Base-by-base conservation (phyloP, 345 rosid species). In the Eucalyptus erythrocorys region DNA sequence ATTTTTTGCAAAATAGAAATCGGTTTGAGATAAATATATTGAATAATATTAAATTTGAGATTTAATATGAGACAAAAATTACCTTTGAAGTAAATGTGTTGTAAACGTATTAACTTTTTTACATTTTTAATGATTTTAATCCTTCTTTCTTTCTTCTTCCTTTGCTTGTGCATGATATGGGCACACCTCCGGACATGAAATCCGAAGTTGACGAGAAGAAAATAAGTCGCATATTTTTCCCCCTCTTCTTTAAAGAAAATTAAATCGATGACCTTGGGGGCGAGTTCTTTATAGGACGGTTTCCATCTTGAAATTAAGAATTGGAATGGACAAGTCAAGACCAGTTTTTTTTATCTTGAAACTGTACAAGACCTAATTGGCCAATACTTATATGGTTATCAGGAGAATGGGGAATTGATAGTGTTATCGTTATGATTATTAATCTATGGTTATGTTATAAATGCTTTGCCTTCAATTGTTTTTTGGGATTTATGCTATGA, bases 251-350 rank as follows among this genome's bases (percentile, higher is more conserved):
- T 19, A 34, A 6, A 37, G 81, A 19, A 17, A 71, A 10, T 10
- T 37, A 10, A 5, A 37, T 37, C 5, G 10, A 51, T 51, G 10
- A 2, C 1, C 26, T 10, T 3, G 22, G 2, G 57, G 57, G 24
- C 0, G 5, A 51, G 26, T 51, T 51, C 5, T 51, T 51, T 51
- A 8, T 21, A 76, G 15, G 6, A 19, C 3, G 6, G 1, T 76
- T 76, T 10, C 0, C 47, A 76, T 5, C 4, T 8, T 37, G 14
- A 40, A 76, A 76, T 6, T 4, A 51, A 51, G 42, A 32, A 32
- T 32, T 15, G 2, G 0, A 16, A 14, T 4, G 0, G 6, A 32
- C 17, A 15, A 17, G 12, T 8, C 40, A 15, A 3, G 10, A 15
- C 12, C 40, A 15, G 1, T 17, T 34, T 3, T n/a, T 66, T 68